phyloP scores from a whole-genome alignment of 2,329 filamentous ascomycete genomes.

The Aspergillus candidus region DNA sequence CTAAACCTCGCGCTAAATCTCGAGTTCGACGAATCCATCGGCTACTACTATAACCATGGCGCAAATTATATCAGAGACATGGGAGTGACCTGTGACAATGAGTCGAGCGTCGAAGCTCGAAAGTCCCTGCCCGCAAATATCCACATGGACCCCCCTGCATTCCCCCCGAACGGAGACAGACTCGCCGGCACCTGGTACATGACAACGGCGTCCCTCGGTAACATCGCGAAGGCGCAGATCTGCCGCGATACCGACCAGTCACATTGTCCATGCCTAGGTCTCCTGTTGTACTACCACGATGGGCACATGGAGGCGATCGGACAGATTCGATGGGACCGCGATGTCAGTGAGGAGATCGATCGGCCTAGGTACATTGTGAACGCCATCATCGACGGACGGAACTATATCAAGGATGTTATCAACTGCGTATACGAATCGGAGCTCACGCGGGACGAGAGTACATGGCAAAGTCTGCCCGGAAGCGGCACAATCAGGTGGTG shows the following conservation, averaged over 20 bases:
- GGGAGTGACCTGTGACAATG: slow-evolving; percentile 12
- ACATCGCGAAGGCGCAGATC: slow-evolving; percentile 8
- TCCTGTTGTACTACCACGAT: slow-evolving; percentile 10
- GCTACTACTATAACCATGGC: no score
- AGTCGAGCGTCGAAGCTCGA: not conserved
- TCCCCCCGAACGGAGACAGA: not conserved
- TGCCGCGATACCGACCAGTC: slow-evolving; percentile 8
- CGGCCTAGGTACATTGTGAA: slow-evolving; percentile 6
- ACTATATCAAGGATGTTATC: slow-evolving; percentile 9
- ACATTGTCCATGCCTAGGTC: slow-evolving; percentile 8
- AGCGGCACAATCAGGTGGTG: slow-evolving; percentile 10
- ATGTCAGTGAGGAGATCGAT: slow-evolving; percentile 3
- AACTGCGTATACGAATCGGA: not conserved
- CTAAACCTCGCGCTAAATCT: not conserved
- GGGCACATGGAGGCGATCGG: slow-evolving; percentile 11
- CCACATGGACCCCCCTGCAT: slow-evolving; percentile 2
- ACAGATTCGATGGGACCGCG: slow-evolving; percentile 12
- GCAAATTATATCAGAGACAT: not conserved
- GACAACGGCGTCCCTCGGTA: slow-evolving; percentile 8
- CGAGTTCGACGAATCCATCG: no score
- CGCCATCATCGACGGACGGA: not conserved
- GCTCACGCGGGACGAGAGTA: not conserved
- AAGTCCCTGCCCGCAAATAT: not conserved
- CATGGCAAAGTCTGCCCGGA: slow-evolving; percentile 5
- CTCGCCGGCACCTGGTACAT: slow-evolving; percentile 8